Evolutionary conservation across 768 basidiomycete genomes (phyloP).

Genomic region (Mycena floridula): DNA sequence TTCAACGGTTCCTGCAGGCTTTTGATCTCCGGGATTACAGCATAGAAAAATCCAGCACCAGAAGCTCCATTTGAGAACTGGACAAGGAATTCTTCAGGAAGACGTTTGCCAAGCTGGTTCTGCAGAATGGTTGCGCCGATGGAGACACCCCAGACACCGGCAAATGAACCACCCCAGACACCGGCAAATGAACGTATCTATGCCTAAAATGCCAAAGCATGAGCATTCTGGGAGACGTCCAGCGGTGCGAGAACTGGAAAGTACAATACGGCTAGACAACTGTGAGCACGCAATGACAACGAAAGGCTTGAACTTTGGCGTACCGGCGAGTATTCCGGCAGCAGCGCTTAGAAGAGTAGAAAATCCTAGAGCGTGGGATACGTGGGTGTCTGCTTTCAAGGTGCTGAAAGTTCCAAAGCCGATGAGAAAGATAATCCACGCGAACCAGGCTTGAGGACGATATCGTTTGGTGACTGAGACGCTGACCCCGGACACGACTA

Average conservation of each 20-base stretch:
- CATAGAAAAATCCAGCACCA: background rate
- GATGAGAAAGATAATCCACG: constrained; percentile 25
- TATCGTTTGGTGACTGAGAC: constrained; percentile 27
- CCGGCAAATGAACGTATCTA: constrained; percentile 14
- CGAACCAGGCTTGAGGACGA: constrained; percentile 14
- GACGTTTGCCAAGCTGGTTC: constrained; percentile 23
- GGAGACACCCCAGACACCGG: no score
- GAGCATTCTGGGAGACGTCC: constrained; percentile 23
- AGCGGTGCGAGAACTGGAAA: no score
- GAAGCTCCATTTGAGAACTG: constrained; percentile 9
- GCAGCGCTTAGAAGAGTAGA: constrained; percentile 22
- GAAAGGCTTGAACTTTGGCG: no score
- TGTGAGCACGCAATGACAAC: no score
- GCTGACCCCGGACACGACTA: constrained; percentile 28
- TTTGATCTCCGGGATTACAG: background rate
- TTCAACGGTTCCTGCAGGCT: no score
- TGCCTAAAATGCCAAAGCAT: constrained; percentile 27
- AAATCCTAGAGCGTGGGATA: constrained; percentile 11
- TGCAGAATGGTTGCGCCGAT: constrained; percentile 29
- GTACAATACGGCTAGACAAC: no score
- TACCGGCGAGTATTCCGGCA: constrained; percentile 22
- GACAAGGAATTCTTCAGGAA: constrained; percentile 21
- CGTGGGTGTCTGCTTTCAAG: constrained; percentile 8
- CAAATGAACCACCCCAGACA: constrained; percentile 28
- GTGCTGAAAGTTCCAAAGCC: constrained; percentile 26